Evolutionary conservation across 495 filamentous ascomycete genomes (phyloP).

Genomic region (Apodospora peruviana): DNA sequence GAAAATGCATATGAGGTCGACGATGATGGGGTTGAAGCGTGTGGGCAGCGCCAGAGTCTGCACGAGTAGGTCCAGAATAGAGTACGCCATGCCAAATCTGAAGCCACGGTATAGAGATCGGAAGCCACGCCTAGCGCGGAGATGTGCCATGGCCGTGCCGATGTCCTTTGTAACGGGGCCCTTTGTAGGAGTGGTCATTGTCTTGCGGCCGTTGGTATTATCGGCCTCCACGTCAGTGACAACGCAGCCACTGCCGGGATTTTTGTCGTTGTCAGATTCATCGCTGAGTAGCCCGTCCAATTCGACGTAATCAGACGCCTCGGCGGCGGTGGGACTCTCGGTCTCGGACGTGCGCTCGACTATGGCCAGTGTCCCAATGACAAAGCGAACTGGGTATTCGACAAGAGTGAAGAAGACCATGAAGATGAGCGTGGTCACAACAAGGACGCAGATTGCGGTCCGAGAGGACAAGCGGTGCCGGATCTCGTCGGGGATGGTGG

Average conservation of each 20-base stretch:
- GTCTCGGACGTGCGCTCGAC: neutral
- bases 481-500: neutral
- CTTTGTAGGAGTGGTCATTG: neutral
- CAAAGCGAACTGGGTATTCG: neutral
- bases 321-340: neutral
- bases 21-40: neutral
- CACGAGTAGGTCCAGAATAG: neutral
- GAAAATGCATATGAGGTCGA: neutral
- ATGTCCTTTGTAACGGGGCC: neutral
- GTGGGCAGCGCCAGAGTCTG: neutral
- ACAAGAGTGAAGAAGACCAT: neutral
- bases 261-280: neutral
- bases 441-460: neutral
- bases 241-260: neutral
- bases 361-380: neutral
- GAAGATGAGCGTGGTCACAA: neutral
- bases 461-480: neutral
- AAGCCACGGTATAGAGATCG: neutral
- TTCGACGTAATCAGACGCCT: neutral
- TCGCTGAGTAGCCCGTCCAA: neutral
- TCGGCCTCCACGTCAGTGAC: neutral
- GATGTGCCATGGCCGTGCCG: neutral
- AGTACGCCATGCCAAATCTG: neutral
- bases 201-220: neutral
- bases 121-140: neutral